Conservation (phyloP, 1,139 yeast genomes). For the Zygosaccharomyces pseudobailii region DNA sequence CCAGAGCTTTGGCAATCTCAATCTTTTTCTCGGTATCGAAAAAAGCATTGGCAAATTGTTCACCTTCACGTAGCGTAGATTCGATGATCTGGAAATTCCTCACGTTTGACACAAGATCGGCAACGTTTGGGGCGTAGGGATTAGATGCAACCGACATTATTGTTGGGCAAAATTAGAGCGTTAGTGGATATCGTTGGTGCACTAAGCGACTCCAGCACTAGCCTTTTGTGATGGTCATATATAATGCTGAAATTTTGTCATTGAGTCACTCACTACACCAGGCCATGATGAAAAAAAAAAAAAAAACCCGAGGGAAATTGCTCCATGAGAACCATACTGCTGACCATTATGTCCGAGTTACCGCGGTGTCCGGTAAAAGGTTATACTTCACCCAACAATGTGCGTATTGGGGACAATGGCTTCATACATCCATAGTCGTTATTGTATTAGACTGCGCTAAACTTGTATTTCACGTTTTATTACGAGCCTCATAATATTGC, state of each 20-base stretch:
- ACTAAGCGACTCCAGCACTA: background rate
- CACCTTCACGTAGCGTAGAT: constrained; percentile 96
- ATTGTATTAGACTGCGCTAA: no score
- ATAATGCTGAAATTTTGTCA: background rate
- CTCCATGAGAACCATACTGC: background rate
- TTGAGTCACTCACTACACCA: background rate
- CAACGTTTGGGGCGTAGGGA: constrained; percentile 95
- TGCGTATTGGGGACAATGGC: no score
- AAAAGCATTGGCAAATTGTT: constrained; percentile 96
- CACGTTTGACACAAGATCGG: constrained; percentile 87
- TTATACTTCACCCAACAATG: no score
- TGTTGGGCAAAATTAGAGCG: background rate
- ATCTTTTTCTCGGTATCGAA: constrained; percentile 93
- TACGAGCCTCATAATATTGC: background rate
- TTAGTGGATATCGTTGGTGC: background rate
- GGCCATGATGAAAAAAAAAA: background rate
- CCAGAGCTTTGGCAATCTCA: constrained; percentile 94
- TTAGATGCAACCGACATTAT: constrained; percentile 37
- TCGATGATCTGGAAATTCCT: constrained; percentile 86
- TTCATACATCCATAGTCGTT: no score
- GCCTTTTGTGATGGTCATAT: background rate
- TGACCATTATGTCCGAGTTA: background rate
- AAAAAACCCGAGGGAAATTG: background rate
- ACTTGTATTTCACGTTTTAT: background rate
- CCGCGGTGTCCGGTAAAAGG: background rate